Base-by-base conservation (phyloP, 2,329 filamentous ascomycete species). In the Fusarium miscanthi region DNA sequence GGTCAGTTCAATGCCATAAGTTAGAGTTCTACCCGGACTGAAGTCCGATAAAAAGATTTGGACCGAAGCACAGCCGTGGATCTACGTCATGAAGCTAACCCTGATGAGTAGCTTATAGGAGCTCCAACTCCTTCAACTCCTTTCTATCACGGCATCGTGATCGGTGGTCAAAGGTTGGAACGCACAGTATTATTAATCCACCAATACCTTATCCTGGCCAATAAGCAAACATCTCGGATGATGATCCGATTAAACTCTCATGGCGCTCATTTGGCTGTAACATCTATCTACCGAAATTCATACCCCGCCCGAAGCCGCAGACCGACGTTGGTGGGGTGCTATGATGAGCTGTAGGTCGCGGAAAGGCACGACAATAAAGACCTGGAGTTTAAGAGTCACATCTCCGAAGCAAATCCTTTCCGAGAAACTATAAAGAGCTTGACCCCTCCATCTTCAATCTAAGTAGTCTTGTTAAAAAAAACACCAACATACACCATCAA, bases 321-420 rank as follows among this genome's bases (percentile, higher is more conserved):
- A 31, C 46, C 46, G 23, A 25, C 23, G 59, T 38, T 69, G 52
- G 70, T 73, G 66, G 66, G 65, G 66, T 64, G 64, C 31, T 30
- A 53, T 31, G 51, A 53, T 53, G 49, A 41, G 49, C 49, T 53
- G 49, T n/a, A 64, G 43, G 33, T 46, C 23, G 53, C 37, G 30
- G 48, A 66, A 52, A 63, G 56, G 49, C 27, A 70, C 41, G 37
- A 70, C 54, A 53, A 65, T 69, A 48, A 56, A 64, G 56, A 68
- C 40, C 62, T 74, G 68, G 71, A 74, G 72, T 70, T 73, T 63
- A 74, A 70, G 65, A 72, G 51, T 70, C 64, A 74, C 67, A 70
- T 60, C 59, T 73, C 59, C 69, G 69, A 67, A 37, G 31, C 37
- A 37, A 45, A 35, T 61, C 38, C 21, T 61, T 40, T 17, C 13